Conservation (phyloP, 371 early-diverging fungal species). For the Dinochytrium kinnereticum region DNA sequence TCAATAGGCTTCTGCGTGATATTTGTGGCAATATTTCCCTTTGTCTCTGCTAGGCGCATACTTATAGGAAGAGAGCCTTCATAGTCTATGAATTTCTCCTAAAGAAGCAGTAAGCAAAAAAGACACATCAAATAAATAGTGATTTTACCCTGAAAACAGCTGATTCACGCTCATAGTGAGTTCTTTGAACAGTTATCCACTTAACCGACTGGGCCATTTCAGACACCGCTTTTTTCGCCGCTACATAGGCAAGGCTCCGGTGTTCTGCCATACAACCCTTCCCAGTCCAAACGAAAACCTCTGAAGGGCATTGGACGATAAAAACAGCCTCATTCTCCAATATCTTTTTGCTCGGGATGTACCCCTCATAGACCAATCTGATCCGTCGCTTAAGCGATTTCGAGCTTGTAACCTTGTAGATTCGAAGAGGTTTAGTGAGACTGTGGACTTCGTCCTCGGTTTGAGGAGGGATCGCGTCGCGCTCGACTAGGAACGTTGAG, state of each 20-base stretch:
- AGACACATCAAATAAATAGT: too few relatives aligned
- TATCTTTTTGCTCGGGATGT: constrained; percentile 27
- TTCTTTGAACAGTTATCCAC: constrained; percentile 8
- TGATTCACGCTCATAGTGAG: constrained; percentile 34
- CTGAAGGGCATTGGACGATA: constrained; percentile 22
- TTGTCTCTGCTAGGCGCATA: constrained; percentile 33
- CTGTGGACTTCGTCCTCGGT: not conserved
- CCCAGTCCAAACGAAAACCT: constrained; percentile 44
- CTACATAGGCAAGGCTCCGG: constrained; percentile 10
- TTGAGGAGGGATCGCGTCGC: not conserved
- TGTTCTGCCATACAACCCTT: constrained; percentile 20
- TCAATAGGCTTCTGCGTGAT: constrained; percentile 35
- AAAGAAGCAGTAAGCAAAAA: too few relatives aligned
- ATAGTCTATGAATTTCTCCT: constrained; percentile 44
- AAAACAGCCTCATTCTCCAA: constrained; percentile 22
- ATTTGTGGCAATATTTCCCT: constrained; percentile 31
- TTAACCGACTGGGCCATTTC: not conserved
- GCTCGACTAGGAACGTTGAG: not conserved
- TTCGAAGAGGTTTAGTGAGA: not conserved
- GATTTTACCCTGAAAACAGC: constrained; percentile 31
- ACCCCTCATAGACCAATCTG: constrained; percentile 31
- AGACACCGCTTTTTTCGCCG: constrained; percentile 14
- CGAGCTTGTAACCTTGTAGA: constrained; percentile 21
- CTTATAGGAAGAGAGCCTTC: constrained; percentile 45
- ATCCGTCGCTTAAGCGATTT: not conserved